Base-by-base conservation (phyloP, 192 early-diverging fungal species). In the Backusella morwellensis region DNA sequence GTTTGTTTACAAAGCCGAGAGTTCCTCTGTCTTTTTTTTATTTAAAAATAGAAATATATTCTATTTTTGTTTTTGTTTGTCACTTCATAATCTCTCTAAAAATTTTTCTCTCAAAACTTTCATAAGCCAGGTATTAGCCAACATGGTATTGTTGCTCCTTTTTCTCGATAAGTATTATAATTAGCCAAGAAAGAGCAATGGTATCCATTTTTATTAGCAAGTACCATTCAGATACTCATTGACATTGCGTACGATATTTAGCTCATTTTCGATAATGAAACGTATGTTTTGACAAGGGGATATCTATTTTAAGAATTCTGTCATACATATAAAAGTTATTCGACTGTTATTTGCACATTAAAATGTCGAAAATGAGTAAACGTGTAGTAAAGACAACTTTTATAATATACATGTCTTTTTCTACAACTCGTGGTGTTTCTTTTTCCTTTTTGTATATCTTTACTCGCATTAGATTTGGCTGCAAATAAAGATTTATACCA, bases 1-100 rank as follows among this genome's bases (percentile, higher is more conserved):
- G 21, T 56, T 23, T 59, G 56, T 59, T 21, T 59, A 50, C 26
- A 59, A 26, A 26, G 56, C 56, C 56, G 29, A 59, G 54, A 59
- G 11, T 59, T 26, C 29, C 29, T 50, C 17, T 40, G 38, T 40
- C 17, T 50, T 50, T 7, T 44, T 17, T 19, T 12, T 17, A 8
- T 50, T 63, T 63, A 63, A 63, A 63, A 63, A 63, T 63, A 63
- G 56, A 63, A 63, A 29, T 63, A 63, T 63, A 4, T 63, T 29
- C 56, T 63, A 63, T 63, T 63, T 63, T 29, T 63, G n/a, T 23
- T 56, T 21, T 56, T 56, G 6, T 63, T 59, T 59, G 54, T 59
- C 54, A 56, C 7, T 56, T 56, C 54, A 23, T 56, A 26, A 2
- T 2, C 21, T 26, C 23, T 26, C 5, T 56, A 26, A n/a, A 56